phyloP scores from a whole-genome alignment of 176 grass and related monocot genomes.

The Musa schizocarpa region DNA sequence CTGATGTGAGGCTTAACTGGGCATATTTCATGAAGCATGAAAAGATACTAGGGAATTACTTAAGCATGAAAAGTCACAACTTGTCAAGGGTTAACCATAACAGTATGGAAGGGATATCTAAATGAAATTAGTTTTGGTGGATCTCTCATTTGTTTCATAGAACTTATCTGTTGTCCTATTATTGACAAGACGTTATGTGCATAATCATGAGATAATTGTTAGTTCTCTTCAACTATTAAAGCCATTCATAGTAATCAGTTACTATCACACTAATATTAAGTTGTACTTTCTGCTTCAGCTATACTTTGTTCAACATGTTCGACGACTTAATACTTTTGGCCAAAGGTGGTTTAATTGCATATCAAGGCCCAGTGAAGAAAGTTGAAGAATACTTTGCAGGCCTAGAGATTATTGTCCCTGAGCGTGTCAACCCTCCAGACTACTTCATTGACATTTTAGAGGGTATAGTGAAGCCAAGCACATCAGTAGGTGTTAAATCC shows the following conservation, averaged over 20 bases:
- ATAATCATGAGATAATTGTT: not conserved
- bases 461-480: conserved; percentile 48
- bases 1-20: too few relatives aligned
- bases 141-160: not conserved
- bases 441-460: conserved; percentile 77
- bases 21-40: too few relatives aligned
- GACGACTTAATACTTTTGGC: conserved; percentile 77
- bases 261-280: not conserved
- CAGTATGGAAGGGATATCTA: too few relatives aligned
- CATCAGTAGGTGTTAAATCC: conserved; percentile 24
- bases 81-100: too few relatives aligned
- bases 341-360: conserved; percentile 62
- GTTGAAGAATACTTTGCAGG: conserved; percentile 61
- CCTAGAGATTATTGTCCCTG: conserved; percentile 55
- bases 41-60: too few relatives aligned
- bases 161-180: not conserved
- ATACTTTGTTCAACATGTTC: conserved; percentile 80
- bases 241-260: not conserved
- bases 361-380: conserved; percentile 53
- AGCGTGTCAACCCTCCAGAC: conserved; percentile 66
- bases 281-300: conserved; percentile 24
- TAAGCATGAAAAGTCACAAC: too few relatives aligned
- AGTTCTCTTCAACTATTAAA: not conserved
- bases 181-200: too few relatives aligned
- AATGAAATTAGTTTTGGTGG: too few relatives aligned